These are phyloP conservation scores for Fusarium armeniacum DNA, from an alignment of 2,329 filamentous ascomycete species.

Conservation along the genomic window DNA sequence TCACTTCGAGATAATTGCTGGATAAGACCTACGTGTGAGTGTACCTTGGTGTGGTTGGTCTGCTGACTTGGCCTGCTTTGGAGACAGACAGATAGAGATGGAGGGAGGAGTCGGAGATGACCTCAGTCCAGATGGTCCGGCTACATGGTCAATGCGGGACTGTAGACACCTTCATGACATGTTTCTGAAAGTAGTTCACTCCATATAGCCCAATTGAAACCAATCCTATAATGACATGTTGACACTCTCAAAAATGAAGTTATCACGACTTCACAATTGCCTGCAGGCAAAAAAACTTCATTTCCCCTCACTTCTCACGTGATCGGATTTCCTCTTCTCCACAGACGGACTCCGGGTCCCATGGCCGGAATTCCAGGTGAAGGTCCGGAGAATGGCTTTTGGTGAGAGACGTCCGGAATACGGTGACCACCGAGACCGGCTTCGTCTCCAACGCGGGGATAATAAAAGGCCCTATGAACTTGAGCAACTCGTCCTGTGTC, in stretches of 20 bases:
- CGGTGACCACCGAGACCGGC: conserved; percentile 39
- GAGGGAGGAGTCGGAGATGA: conserved; percentile 5
- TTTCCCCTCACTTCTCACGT: conserved; percentile 19
- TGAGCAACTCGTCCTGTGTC: conserved; percentile 20
- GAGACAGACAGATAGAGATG: conserved; percentile 2
- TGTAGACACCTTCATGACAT: not conserved
- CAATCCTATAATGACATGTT: not conserved
- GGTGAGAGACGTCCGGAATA: conserved; percentile 34
- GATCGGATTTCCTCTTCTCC: conserved; percentile 28
- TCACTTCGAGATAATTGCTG: conserved; percentile 15
- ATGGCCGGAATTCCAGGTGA: conserved; percentile 38
- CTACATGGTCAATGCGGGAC: conserved; percentile 9
- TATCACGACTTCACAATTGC: conserved; percentile 12
- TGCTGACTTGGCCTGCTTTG: conserved; percentile 11
- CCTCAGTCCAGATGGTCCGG: not conserved
- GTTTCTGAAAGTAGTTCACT: not conserved
- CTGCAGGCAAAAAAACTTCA: conserved; percentile 2
- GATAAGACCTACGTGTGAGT: conserved; percentile 8
- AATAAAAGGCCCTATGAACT: conserved; percentile 38
- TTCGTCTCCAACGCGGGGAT: conserved; percentile 33
- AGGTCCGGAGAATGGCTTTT: conserved; percentile 34
- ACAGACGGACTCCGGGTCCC: conserved; percentile 32
- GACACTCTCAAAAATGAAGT: conserved; percentile 6
- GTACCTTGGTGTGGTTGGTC: not conserved
- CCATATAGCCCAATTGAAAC: not conserved